Conservation (phyloP, 257 asterid species). For the Dorcoceras hygrometricum region DNA sequence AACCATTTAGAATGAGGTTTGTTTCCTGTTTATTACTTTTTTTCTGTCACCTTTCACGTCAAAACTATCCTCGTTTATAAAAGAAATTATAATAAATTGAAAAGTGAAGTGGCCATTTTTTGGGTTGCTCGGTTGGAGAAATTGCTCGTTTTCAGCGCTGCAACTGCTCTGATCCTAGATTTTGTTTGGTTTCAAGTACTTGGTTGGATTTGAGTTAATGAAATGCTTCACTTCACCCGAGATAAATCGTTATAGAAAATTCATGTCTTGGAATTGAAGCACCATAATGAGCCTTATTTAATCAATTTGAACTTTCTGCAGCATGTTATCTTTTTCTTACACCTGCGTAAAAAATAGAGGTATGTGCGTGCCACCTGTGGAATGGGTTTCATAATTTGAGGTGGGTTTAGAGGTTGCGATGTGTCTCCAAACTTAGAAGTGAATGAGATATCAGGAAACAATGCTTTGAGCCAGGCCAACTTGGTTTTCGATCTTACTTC, state of each 20-base stretch:
- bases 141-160: not conserved
- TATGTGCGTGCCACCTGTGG: not conserved
- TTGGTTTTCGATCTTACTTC: not conserved
- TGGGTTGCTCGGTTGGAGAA: not conserved
- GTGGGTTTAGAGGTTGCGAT: not conserved
- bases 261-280: not conserved
- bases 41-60: not conserved
- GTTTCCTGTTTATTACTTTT: not conserved
- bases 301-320: not conserved
- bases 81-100: not conserved
- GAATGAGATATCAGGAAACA: not conserved
- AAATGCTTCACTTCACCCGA: not conserved
- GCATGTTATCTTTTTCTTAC: not conserved
- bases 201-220: not conserved
- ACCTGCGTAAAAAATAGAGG: not conserved
- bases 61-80: conserved; percentile 7
- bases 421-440: not conserved
- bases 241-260: not conserved
- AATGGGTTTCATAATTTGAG: not conserved
- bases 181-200: not conserved
- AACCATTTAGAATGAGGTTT: conserved; percentile 40
- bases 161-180: not conserved
- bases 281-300: not conserved
- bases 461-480: not conserved
- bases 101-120: not conserved